Base-by-base conservation (phyloP, 495 filamentous ascomycete genomes). In the Daldinia grandis region DNA sequence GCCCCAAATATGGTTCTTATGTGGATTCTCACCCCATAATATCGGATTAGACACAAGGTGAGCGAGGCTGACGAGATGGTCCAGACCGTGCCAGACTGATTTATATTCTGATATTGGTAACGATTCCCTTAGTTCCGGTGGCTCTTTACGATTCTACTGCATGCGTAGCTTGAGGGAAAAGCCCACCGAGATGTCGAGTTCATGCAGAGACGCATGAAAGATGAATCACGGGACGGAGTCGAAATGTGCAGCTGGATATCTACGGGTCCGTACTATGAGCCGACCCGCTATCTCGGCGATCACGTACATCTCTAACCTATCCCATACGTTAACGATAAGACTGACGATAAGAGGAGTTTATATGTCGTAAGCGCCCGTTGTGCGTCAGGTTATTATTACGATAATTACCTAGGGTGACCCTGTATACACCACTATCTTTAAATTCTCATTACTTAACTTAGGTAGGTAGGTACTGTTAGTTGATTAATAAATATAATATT, bases 201-300 rank as follows among this genome's bases (percentile, higher is more conserved):
- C 60, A 65, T 73, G 70, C 70, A 62, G 27, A 66, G 61, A 59
- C 47, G 70, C 70, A 73, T 73, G 33, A 54, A 65, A 47, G 35
- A 62, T 69, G 37, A 58, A 69, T 73, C 70, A 73, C 70, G 70
- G 70, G 70, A 73, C 58, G 15, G 33, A 40, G 40, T 30, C 54
- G 49, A 60, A 31, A 61, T 59, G 56, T 59, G 37, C 27, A 38
- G 44, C 56, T 50, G 37, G 42, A 61, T 65, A 55, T 8, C 8
- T 9, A 9, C 33, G 12, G 33, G 5, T 35, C 12, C 33, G 33
- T 35, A 14, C 44, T 31, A 33, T 51, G 33, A 73, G 35, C 61
- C 69, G 59, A 56, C 27, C 58, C 40, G 51, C 9, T 42, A 50
- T 19, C 6, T 58, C 44, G 63, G 30, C 33, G 50, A 33, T 61